Evolutionary conservation across 768 basidiomycete species (phyloP).

Genomic region (Xanthoconium purpureum): DNA sequence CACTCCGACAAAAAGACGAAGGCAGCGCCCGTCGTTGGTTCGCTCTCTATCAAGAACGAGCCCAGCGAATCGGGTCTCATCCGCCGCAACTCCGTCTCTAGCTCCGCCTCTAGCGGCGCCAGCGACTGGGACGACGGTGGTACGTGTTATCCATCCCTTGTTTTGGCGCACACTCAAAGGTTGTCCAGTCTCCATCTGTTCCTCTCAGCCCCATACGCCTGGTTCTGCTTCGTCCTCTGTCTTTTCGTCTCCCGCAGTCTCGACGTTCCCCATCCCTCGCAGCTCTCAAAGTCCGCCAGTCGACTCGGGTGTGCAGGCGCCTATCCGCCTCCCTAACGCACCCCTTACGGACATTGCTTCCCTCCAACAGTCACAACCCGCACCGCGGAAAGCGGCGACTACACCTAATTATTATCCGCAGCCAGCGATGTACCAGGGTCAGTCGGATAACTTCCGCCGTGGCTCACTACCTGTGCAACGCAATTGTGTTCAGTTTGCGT

Average conservation of each 20-base stretch:
- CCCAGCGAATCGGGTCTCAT: constrained; percentile 48
- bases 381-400: constrained; percentile 34
- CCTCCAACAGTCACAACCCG: constrained; percentile 35
- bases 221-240: constrained; percentile 60
- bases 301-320: constrained; percentile 44
- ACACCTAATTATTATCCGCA: constrained; percentile 34
- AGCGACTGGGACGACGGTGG: constrained; percentile 85
- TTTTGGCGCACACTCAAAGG: neutral
- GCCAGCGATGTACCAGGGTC: constrained; percentile 26
- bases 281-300: constrained; percentile 47
- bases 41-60: constrained; percentile 60
- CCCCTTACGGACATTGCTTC: constrained; percentile 70
- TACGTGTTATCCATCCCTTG: constrained; percentile 32
- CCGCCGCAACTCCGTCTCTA: constrained; percentile 63
- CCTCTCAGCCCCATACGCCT: constrained; percentile 35
- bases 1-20: constrained; percentile 34
- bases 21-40: constrained; percentile 36
- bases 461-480: constrained; percentile 32
- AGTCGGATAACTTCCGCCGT: constrained; percentile 30
- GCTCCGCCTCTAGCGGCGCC: constrained; percentile 43
- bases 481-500: constrained; percentile 27
- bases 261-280: constrained; percentile 60
- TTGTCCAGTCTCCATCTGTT: constrained; percentile 25
- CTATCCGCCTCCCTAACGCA: constrained; percentile 70
- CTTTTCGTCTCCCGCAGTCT: constrained; percentile 61